These are phyloP conservation scores for Pleurotus pulmonarius DNA, from an alignment of 768 basidiomycete species.

Conservation along the genomic window DNA sequence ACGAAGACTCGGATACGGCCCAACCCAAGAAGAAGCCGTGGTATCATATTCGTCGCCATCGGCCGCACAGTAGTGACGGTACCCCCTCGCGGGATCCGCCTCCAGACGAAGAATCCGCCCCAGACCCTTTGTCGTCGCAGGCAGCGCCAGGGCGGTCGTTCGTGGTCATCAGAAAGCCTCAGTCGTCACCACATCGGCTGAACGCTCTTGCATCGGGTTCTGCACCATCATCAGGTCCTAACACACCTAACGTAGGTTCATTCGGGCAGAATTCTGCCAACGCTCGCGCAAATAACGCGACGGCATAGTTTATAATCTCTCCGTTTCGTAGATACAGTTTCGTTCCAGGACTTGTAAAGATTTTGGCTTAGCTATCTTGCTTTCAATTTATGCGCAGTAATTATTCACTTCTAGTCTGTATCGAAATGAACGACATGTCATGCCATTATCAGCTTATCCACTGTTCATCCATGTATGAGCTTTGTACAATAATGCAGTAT, in stretches of 20 bases:
- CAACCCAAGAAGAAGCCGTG: constrained; percentile 66
- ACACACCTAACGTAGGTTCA: background rate
- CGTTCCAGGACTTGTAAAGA: background rate
- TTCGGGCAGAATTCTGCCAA: constrained; percentile 11
- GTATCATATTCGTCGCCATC: constrained; percentile 59
- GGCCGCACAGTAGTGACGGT: constrained; percentile 58
- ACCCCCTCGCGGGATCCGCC: constrained; percentile 20
- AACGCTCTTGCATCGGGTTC: constrained; percentile 22
- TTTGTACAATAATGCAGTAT: constrained; percentile 5
- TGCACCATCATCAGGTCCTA: background rate
- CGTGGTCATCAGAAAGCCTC: constrained; percentile 60
- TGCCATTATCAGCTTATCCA: background rate
- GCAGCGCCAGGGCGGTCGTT: constrained; percentile 50
- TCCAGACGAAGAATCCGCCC: constrained; percentile 31
- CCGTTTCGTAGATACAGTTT: background rate
- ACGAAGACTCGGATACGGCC: constrained; percentile 34
- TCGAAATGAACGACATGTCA: background rate
- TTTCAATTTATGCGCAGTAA: constrained; percentile 1
- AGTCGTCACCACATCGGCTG: constrained; percentile 29
- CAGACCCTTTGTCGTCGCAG: constrained; percentile 20
- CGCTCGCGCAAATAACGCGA: constrained; percentile 15
- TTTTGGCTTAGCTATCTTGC: constrained; percentile 4
- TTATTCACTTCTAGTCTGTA: background rate
- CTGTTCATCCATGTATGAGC: constrained; percentile 3
- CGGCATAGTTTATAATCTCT: constrained; percentile 10